Conservation (phyloP, 257 asterid genomes). For the Petunia axillaris region DNA sequence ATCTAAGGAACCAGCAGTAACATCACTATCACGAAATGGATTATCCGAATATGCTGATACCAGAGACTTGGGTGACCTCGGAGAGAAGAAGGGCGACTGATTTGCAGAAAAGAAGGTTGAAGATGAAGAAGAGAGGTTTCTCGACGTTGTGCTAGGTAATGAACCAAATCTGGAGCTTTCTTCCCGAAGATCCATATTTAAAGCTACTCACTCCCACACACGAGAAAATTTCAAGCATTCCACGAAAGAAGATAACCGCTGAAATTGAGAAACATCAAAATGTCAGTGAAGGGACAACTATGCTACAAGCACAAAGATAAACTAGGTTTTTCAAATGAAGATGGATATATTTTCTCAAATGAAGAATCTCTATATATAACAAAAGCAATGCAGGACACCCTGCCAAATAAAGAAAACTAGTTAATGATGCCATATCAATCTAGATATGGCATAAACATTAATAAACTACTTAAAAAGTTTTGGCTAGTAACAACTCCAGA, state of each 20-base stretch:
- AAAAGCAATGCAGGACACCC: not conserved
- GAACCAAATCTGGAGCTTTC: slow-evolving; percentile 59
- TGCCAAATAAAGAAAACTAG: slow-evolving; percentile 16
- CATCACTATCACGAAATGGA: slow-evolving; percentile 30
- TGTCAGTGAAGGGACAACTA: slow-evolving; percentile 15
- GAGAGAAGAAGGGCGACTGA: slow-evolving; percentile 94
- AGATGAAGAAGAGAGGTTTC: slow-evolving; percentile 90
- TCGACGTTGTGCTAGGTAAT: slow-evolving; percentile 61
- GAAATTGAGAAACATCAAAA: slow-evolving; percentile 28
- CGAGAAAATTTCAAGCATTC: slow-evolving; percentile 43
- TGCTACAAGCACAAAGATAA: not conserved
- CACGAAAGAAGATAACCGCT: slow-evolving; percentile 40
- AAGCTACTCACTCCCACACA: slow-evolving; percentile 41
- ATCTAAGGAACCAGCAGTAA: slow-evolving; percentile 42
- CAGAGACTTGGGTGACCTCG: slow-evolving; percentile 53
- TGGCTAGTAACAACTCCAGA: not conserved
- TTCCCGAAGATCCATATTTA: slow-evolving; percentile 66
- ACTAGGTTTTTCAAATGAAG: slow-evolving; percentile 21
- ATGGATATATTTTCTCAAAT: not conserved
- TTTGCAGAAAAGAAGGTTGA: slow-evolving; percentile 91
- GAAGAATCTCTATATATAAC: not conserved
- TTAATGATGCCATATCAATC: slow-evolving; percentile 15
- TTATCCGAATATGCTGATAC: slow-evolving; percentile 31
- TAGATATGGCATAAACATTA: not conserved
- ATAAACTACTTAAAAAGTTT: not conserved